Base-by-base conservation (phyloP, 495 filamentous ascomycete species). In the Penicilliopsis zonata region DNA sequence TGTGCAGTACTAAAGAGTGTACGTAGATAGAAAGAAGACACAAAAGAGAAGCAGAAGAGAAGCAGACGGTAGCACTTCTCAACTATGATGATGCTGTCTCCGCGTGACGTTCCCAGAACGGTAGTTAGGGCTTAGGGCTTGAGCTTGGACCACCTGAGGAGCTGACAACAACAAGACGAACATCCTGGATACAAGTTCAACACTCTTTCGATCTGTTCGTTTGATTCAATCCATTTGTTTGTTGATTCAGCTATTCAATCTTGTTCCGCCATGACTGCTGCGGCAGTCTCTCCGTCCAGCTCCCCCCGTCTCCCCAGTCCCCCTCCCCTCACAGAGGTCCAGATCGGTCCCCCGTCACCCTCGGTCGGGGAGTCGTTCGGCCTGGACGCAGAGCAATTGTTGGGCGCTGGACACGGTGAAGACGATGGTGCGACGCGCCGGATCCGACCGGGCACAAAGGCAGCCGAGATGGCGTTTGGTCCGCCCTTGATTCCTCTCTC, bases 371-470 rank as follows among this genome's bases (percentile, higher is more conserved):
- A 69, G 20, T 63, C 65, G 8, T 64, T 52, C 34, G 61, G 52
- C 14, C 45, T 43, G 20, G 59, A 60, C 42, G 43, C 44, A 17
- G 55, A 57, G 4, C 37, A 49, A 20, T 40, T 64, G 26, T 36
- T 55, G 6, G 56, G 57, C 43, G 45, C 73, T 38, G 40, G 63
- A 36, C 38, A 65, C 60, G 65, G 62, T 39, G 40, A 65, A 41
- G 61, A 82, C 56, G 55, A 76, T 68, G 63, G 76, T 61, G 68
- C 84, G 15, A 76, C 71, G 32, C 70, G 90, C 41, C 74, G 90
- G 43, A 94, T 98, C 53, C 78, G 90, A 14, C 88, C 90, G 3
- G 90, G 90, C 28, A 94, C 87, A 21, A 86, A 79, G 56, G 74
- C 86, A 5, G 76, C 68, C 38, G 83, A 96, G 45, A 94, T 98